Evolutionary conservation across 495 filamentous ascomycete genomes (phyloP).

Genomic region (Clavariopsis aquatica): DNA sequence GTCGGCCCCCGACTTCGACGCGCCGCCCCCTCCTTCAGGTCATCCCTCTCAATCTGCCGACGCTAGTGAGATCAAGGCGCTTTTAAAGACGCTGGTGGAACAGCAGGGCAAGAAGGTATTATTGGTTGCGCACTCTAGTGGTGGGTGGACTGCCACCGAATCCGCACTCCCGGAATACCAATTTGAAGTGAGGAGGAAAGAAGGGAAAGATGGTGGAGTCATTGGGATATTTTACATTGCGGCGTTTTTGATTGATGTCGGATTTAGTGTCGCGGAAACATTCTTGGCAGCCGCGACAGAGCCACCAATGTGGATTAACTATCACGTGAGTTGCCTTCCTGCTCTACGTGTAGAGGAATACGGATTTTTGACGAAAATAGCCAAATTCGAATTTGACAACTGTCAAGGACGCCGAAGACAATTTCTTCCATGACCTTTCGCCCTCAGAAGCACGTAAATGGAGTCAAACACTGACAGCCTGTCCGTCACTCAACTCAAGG

Average conservation of each 20-base stretch:
- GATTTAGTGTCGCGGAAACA: conserved; percentile 22
- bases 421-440: conserved; percentile 19
- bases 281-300: not conserved
- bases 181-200: conserved; percentile 22
- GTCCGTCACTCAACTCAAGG: conserved; percentile 36
- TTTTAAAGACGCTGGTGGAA: conserved; percentile 36
- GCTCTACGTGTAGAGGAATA: no score
- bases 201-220: conserved; percentile 42
- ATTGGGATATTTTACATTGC: conserved; percentile 46
- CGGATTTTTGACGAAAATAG: no score
- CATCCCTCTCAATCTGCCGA: conserved; percentile 42
- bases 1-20: conserved; percentile 38
- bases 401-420: not conserved
- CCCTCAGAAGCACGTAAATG: not conserved
- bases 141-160: conserved; percentile 46
- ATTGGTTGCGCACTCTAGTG: conserved; percentile 42
- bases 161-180: conserved; percentile 42
- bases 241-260: conserved; percentile 42
- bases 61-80: conserved; percentile 29
- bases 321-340: not conserved
- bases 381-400: not conserved
- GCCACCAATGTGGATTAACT: not conserved
- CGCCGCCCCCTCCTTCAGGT: conserved; percentile 31
- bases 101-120: conserved; percentile 40
- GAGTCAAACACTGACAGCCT: conserved; percentile 41